phyloP scores from a whole-genome alignment of 1,284 basidiomycete genomes.

The Trametes pubescens region DNA sequence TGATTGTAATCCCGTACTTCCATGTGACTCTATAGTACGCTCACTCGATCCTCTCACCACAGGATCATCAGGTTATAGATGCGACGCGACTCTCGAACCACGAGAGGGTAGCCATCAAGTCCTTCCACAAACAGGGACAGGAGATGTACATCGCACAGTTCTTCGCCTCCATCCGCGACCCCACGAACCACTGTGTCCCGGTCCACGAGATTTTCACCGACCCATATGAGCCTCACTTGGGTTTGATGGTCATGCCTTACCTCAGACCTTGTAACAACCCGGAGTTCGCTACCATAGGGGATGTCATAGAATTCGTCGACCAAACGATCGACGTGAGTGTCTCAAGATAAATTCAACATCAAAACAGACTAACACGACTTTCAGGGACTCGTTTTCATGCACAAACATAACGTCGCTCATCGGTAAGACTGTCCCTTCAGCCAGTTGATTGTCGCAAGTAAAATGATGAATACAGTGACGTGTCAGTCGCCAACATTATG shows the following conservation, averaged over 20 bases:
- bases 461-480: constrained; percentile 2
- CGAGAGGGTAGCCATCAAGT: constrained; percentile 36
- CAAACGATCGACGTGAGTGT: constrained; percentile 37
- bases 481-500: constrained; percentile 38
- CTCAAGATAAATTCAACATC: too few relatives aligned
- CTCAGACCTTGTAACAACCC: constrained; percentile 34
- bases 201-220: constrained; percentile 29
- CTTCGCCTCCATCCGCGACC: constrained; percentile 7
- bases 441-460: not conserved
- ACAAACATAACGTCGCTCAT: constrained; percentile 38
- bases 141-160: constrained; percentile 23
- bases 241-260: constrained; percentile 37
- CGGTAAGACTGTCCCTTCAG: constrained; percentile 21
- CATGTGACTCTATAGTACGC: too few relatives aligned
- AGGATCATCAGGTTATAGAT: constrained; percentile 33
- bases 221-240: constrained; percentile 2
- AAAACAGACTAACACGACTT: not conserved
- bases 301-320: constrained; percentile 36
- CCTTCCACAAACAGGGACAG: constrained; percentile 2
- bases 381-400: constrained; percentile 38
- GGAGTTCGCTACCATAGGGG: constrained; percentile 30
- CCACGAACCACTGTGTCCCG: constrained; percentile 28
- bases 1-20: too few relatives aligned
- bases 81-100: constrained; percentile 30
- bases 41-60: too few relatives aligned